Conservation (phyloP, 108 stramenopile genomes). For the Halocafeteria seosinensis region DNA sequence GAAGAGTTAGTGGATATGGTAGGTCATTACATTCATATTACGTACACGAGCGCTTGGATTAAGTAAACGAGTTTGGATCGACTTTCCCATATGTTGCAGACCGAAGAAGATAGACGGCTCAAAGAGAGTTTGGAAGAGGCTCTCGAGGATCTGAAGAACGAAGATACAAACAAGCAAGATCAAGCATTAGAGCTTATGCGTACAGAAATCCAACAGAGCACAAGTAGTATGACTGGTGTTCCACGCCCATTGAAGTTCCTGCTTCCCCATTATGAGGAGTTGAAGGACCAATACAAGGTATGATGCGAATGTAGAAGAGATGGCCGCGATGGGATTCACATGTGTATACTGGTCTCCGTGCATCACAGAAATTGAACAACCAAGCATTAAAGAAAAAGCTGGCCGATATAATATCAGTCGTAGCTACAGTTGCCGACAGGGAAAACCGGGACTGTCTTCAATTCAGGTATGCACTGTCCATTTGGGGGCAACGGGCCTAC, state of each 20-base stretch:
- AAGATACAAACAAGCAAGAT: neutral
- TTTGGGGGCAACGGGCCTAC: no score
- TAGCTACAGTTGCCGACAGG: constrained; percentile 83
- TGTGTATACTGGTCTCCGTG: no score
- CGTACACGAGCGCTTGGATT: no score
- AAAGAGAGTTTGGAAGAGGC: constrained; percentile 14
- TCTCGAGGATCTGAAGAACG: neutral
- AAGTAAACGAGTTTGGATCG: no score
- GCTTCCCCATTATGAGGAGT: constrained; percentile 63
- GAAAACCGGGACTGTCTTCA: constrained; percentile 66
- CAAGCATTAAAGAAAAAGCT: no score
- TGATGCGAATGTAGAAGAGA: no score
- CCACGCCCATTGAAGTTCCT: constrained; percentile 98
- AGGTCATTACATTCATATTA: no score
- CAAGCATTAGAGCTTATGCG: constrained; percentile 66
- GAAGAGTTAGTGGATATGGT: no score
- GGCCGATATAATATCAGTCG: constrained; percentile 81
- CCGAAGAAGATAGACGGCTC: constrained; percentile 9
- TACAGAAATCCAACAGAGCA: constrained; percentile 63
- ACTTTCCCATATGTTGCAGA: no score
- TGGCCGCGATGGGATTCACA: no score
- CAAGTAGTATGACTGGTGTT: constrained; percentile 87
- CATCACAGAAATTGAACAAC: no score
- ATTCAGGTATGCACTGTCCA: constrained; percentile 68
- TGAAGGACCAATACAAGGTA: no score